A percentile compares a stretch with the other conserved stretches of the same genome.
These are phyloP conservation scores for Aureococcus anophagefferens DNA, from an alignment of 108 stramenopile genomes.

Conservation along the genomic window DNA sequence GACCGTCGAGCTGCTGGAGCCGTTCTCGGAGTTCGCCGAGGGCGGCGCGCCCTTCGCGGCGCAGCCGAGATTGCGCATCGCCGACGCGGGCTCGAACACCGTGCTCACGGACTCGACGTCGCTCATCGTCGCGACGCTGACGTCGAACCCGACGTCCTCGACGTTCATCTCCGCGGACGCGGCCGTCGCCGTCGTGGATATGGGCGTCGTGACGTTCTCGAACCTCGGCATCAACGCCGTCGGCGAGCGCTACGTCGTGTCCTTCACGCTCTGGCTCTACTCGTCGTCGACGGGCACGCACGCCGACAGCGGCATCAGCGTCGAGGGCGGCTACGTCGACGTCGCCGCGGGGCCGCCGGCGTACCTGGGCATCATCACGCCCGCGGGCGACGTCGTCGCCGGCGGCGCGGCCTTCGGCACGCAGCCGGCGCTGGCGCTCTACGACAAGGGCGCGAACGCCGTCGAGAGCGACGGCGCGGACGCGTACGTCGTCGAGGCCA, in stretches of 20 bases:
- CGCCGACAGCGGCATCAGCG: not conserved
- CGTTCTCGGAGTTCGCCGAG: not conserved
- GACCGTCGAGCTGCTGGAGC: not conserved
- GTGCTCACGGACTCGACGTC: not conserved
- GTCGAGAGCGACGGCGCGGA: constrained; percentile 1
- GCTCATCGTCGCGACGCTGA: not conserved
- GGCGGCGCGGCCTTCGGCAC: constrained; percentile 29
- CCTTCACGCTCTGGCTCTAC: not conserved
- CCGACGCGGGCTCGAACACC: not conserved
- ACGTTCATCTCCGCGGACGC: not conserved
- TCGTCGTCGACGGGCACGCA: not conserved
- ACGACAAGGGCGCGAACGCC: constrained; percentile 42
- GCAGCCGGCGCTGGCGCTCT: constrained; percentile 32
- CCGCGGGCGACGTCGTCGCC: constrained; percentile 26
- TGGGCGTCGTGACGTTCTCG: not conserved
- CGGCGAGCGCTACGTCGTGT: not conserved
- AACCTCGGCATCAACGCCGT: not conserved
- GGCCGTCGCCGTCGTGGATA: not conserved
- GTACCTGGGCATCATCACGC: constrained; percentile 21
- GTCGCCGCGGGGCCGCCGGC: not conserved
- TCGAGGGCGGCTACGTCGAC: not conserved
- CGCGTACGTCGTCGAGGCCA: too few species aligned
- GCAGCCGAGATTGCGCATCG: not conserved
- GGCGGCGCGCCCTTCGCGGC: not conserved
- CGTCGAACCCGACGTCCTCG: not conserved